phyloP scores from a whole-genome alignment of 768 basidiomycete genomes.

The Trametes meyenii region DNA sequence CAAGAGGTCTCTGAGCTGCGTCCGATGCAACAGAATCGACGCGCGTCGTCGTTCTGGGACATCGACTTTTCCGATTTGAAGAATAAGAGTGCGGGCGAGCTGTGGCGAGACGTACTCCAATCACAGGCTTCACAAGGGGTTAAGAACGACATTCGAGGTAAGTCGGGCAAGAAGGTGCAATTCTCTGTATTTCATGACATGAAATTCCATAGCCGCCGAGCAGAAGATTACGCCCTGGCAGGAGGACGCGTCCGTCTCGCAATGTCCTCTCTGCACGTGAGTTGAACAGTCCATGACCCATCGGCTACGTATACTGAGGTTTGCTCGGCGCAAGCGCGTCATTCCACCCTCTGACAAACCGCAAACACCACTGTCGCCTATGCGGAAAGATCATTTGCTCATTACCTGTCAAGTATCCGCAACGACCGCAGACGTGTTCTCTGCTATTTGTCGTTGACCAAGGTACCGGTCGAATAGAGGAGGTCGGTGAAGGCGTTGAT shows the following conservation, averaged over 20 bases:
- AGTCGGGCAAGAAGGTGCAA: neutral
- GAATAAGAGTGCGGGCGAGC: conserved; percentile 64
- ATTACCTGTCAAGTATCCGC: conserved; percentile 73
- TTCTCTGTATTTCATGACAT: neutral
- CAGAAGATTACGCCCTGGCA: conserved; percentile 96
- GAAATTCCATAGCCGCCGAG: conserved; percentile 61
- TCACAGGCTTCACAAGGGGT: conserved; percentile 45
- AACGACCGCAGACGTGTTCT: conserved; percentile 71
- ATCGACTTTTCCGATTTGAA: conserved; percentile 59
- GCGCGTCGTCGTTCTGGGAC: conserved; percentile 76
- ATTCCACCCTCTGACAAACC: conserved; percentile 88
- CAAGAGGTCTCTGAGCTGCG: conserved; percentile 6
- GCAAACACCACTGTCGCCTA: conserved; percentile 95
- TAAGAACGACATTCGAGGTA: conserved; percentile 74
- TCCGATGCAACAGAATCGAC: conserved; percentile 33
- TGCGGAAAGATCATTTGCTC: conserved; percentile 94
- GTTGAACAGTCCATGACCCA: conserved; percentile 26
- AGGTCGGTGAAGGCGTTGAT: conserved; percentile 82
- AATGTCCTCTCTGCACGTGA: conserved; percentile 87
- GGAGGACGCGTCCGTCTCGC: conserved; percentile 71
- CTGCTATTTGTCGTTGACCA: conserved; percentile 85
- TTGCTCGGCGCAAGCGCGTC: conserved; percentile 46
- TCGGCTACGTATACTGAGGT: neutral
- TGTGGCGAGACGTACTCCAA: conserved; percentile 68
- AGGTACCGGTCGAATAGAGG: conserved; percentile 74